Percentiles rank a stretch among this genome's conserved stretches.
Evolutionary conservation across 108 stramenopile genomes (phyloP).

Genomic region (Cyclotella atomus): DNA sequence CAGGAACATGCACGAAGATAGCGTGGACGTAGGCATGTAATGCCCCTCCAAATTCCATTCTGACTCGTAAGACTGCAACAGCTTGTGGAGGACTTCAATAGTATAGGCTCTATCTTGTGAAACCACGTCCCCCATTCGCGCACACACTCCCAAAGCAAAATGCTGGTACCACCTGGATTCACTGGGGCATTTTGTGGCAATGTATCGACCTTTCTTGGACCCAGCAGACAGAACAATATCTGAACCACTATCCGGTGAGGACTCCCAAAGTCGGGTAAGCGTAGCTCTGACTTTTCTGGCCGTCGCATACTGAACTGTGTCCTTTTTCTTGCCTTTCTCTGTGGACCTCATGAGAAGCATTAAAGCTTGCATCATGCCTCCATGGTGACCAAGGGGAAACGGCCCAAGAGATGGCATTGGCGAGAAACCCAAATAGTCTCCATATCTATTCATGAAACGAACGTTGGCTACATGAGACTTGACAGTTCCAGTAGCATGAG

Average conservation of each 20-base stretch:
- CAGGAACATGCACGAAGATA: constrained; percentile 12
- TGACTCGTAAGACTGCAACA: constrained; percentile 21
- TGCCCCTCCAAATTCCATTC: background rate
- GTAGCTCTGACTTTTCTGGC: constrained; percentile 19
- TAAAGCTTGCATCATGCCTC: constrained; percentile 20
- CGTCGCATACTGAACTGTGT: constrained; percentile 16
- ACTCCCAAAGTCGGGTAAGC: constrained; percentile 13
- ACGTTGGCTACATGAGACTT: constrained; percentile 12
- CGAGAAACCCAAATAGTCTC: background rate
- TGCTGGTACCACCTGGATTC: constrained; percentile 30
- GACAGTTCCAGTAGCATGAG: constrained; percentile 3
- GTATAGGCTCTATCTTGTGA: constrained; percentile 30
- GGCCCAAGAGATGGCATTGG: constrained; percentile 24
- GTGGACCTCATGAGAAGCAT: constrained; percentile 5
- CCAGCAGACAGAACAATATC: constrained; percentile 14
- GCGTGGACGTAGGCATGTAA: background rate
- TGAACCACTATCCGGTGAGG: constrained; percentile 7
- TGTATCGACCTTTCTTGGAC: background rate
- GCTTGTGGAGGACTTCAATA: constrained; percentile 12
- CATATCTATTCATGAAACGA: constrained; percentile 12
- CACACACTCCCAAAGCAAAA: constrained; percentile 4
- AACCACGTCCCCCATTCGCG: constrained; percentile 30
- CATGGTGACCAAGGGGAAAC: background rate
- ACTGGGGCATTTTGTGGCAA: constrained; percentile 17
- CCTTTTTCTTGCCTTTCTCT: constrained; percentile 12